Base-by-base conservation (phyloP, 2,329 filamentous ascomycete genomes). In the Scopulariopsis brevicaulis region DNA sequence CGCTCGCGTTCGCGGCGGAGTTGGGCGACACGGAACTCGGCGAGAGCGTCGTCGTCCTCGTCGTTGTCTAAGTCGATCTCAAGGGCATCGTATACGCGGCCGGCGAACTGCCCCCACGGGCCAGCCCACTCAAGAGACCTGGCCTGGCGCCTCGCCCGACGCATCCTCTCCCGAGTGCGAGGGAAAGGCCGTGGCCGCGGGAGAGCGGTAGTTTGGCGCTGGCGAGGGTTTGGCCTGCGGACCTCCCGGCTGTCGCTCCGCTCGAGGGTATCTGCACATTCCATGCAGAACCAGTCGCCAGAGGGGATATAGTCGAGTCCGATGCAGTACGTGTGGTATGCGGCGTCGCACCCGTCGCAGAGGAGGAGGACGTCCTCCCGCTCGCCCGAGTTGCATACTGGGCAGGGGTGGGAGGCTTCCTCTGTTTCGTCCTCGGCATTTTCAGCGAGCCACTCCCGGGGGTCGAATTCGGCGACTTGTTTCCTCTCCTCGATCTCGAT, bases 251-350 rank as follows among this genome's bases (percentile, higher is more conserved):
- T 67, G 8, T 70, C 65, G 2, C 64, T 62, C 24, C 70, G 65
- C 22, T 70, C 65, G 54, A 81, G 74, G 25, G 79, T 68, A 61
- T 81, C 78, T 61, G 77, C 70, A 71, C 94, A 99, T 65, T 88
- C 84, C 71, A 94, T 85, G 74, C 94, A 99, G 70, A 93, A 96
- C 92, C 93, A 99, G 63, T 85, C 77, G 32, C 88, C 89, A 34
- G 79, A 74, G 24, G 92, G 91, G 58, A 96, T 83, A 57, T 78
- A 74, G 60, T 92, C 86, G 55, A 96, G 80, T 37, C 89, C 92
- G 61, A 96, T 83, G 71, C 94, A 99, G 70, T 95, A 89, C 54
- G 91, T 91, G 71, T 99, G 94, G 66, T 93, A 96, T 51, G 89
- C 83, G 37, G 86, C 85, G 75, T 96, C 87, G 75, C 94, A 99